Evolutionary conservation across 192 early-diverging fungal species (phyloP).

Genomic region (Umbelopsis sp.): DNA sequence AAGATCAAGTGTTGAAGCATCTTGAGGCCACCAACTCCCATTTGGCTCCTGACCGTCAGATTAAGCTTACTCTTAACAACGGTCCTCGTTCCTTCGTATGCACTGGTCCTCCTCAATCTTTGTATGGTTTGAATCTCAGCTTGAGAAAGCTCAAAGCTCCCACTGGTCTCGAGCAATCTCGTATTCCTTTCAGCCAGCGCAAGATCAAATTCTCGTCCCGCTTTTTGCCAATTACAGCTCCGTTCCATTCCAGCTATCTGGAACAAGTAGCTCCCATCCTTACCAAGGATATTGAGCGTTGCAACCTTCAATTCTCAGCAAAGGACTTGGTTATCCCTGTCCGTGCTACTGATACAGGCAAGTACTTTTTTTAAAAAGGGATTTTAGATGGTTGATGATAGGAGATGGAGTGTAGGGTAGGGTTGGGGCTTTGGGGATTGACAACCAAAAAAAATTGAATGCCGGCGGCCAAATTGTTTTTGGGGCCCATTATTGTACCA

Average conservation of each 20-base stretch:
- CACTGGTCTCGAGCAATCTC: conserved; percentile 82
- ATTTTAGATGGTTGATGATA: not conserved
- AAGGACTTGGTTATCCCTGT: conserved; percentile 75
- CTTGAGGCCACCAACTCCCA: conserved; percentile 87
- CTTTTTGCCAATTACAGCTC: conserved; percentile 91
- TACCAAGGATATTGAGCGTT: conserved; percentile 68
- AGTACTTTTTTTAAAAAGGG: not conserved
- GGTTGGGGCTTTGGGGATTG: conserved; percentile 27
- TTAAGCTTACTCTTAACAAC: conserved; percentile 88
- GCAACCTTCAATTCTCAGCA: conserved; percentile 65
- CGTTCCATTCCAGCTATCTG: conserved; percentile 89
- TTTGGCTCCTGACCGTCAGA: conserved; percentile 78
- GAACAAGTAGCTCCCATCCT: conserved; percentile 64
- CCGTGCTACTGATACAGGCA: conserved; percentile 77
- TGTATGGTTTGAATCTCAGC: conserved; percentile 90
- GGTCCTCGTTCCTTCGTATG: conserved; percentile 88
- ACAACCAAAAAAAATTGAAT: conserved; percentile 11
- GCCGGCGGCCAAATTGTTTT: not conserved
- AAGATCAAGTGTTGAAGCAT: conserved; percentile 82
- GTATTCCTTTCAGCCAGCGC: conserved; percentile 86
- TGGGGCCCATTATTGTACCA: not conserved
- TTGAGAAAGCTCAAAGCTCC: conserved; percentile 92
- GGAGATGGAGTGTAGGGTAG: not conserved
- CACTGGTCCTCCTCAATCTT: conserved; percentile 87
- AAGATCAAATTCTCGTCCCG: conserved; percentile 89